Conservation (phyloP, 2,329 filamentous ascomycete species). For the Pezicula carpinea region DNA sequence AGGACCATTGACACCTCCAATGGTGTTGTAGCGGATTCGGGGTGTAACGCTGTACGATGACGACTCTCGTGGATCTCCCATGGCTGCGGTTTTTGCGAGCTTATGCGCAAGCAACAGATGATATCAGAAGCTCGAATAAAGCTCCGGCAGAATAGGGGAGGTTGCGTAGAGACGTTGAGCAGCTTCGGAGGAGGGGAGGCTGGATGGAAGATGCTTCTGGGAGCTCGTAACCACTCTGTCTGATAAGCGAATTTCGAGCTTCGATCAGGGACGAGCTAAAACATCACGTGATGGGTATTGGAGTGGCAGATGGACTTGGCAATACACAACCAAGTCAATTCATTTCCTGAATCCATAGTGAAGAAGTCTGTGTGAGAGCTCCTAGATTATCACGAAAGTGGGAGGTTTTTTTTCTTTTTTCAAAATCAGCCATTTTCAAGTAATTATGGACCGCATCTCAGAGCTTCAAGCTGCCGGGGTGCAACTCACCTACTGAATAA, state of each 20-base stretch:
- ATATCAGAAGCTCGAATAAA: conserved; percentile 7
- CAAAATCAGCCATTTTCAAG: too few relatives aligned
- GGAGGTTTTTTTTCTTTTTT: too few relatives aligned
- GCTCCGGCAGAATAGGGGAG: conserved; percentile 5
- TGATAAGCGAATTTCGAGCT: background rate
- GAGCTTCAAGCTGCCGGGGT: background rate
- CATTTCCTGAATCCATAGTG: background rate
- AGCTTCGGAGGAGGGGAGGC: conserved; percentile 1
- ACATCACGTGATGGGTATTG: background rate
- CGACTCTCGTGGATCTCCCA: conserved; percentile 32
- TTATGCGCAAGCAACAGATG: background rate
- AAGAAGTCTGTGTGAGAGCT: too few relatives aligned
- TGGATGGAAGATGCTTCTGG: background rate
- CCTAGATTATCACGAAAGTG: too few relatives aligned
- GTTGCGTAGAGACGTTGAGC: background rate
- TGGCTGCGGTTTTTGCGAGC: conserved; percentile 13
- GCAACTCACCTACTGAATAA: too few relatives aligned
- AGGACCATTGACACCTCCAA: conserved; percentile 95
- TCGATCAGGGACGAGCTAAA: background rate
- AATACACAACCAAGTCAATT: background rate
- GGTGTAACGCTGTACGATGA: conserved; percentile 49
- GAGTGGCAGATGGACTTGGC: background rate
- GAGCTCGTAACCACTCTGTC: background rate
- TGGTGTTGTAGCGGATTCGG: conserved; percentile 92
- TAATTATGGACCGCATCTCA: background rate